These are phyloP conservation scores for Castanea crenata DNA, from an alignment of 306 rosid species.

Conservation along the genomic window DNA sequence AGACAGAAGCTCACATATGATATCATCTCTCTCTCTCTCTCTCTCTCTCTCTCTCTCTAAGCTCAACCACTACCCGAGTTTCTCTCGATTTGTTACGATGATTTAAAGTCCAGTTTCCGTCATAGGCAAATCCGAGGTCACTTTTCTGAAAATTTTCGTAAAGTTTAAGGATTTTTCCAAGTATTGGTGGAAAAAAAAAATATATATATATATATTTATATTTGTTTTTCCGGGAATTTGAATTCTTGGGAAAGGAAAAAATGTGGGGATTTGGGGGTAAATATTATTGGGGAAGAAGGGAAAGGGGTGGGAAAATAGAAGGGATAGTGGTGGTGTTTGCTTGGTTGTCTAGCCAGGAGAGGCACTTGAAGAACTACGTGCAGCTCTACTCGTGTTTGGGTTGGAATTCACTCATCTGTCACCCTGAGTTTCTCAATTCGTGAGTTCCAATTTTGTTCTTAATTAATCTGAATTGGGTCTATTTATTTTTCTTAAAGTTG, in stretches of 20 bases:
- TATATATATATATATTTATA: too few species aligned
- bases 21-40: too few species aligned
- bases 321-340: slow-evolving; percentile 84
- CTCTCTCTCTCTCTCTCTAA: too few species aligned
- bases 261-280: slow-evolving; percentile 97
- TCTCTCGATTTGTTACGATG: too few species aligned
- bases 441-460: slow-evolving; percentile 34
- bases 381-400: slow-evolving; percentile 72
- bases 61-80: too few species aligned
- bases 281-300: slow-evolving; percentile 80
- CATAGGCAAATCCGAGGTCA: too few species aligned
- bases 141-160: neutral
- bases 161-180: neutral
- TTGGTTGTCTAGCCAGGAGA: slow-evolving; percentile 88
- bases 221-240: neutral
- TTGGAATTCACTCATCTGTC: slow-evolving; percentile 83
- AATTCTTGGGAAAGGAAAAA: slow-evolving; percentile 6
- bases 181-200: neutral
- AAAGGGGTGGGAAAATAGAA: slow-evolving; percentile 42
- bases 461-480: neutral
- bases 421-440: slow-evolving; percentile 84
- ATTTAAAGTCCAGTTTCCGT: too few species aligned
- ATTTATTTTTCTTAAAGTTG: too few species aligned
- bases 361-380: slow-evolving; percentile 63
- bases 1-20: too few species aligned